Base-by-base conservation (phyloP, 352 stramenopile genomes). In the Globisporangium camurandrum region DNA sequence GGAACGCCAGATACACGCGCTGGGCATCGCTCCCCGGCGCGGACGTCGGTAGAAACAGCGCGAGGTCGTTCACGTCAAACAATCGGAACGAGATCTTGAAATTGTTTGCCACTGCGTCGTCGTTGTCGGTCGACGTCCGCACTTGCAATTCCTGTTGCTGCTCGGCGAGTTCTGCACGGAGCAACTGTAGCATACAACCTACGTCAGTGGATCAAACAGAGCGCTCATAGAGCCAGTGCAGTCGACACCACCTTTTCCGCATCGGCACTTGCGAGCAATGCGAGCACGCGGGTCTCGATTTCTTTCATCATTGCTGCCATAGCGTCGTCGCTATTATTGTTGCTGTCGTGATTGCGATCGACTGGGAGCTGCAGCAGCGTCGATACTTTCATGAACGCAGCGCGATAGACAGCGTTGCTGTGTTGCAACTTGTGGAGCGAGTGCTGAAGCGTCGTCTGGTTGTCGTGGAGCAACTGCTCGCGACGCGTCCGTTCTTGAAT, bases 51-150 rank as follows among this genome's bases (percentile, higher is more conserved):
- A 94, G 62, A 46, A 94, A 94, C 3, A 94, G 61, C 38, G 84
- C 84, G 47, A 94, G 34, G 42, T 94, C 84, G 56, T 89, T 87
- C 42, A 84, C 75, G 33, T 67, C 69, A 54, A 94, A 94, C 50
- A 72, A 84, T 11, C 75, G 79, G 54, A 92, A 94, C 14, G 84
- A 91, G 39, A 94, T 94, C 61, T 92, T 94, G 49, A 86, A 90
- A 42, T 67, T 85, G 51, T 85, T 69, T 54, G 57, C 63, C 37
- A 66, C 44, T 41, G 77, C 66, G 37, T 84, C 69, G 53, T 85
- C 74, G 12, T n/a, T n/a, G n/a, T n/a, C n/a, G n/a, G n/a, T n/a
- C n/a, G 76, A 75, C 50, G 73, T 67, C 39, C 84, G 65, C 36
- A 85, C 57, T 43, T 65, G 75, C 56, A 87, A 69, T 51, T 85